These are phyloP conservation scores for Apiotrichum porosum DNA, from an alignment of 1,284 basidiomycete species.

Conservation along the genomic window DNA sequence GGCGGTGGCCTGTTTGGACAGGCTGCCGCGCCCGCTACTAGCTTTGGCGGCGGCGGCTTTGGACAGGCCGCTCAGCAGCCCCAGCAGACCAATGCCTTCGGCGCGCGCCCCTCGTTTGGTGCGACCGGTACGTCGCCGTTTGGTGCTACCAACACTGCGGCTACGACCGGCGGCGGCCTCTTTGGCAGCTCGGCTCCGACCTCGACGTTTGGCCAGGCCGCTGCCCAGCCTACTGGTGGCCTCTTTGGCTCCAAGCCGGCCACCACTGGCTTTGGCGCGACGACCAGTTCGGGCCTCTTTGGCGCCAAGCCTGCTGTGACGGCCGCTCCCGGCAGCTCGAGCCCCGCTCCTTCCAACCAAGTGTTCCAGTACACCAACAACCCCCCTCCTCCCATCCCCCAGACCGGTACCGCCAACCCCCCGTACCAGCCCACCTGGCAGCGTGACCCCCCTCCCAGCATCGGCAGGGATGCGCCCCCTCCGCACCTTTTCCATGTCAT, in stretches of 20 bases:
- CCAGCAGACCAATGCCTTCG: conserved; percentile 27
- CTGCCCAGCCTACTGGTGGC: conserved; percentile 31
- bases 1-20: conserved; percentile 49
- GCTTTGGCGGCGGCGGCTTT: conserved; percentile 22
- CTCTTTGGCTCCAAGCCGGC: conserved; percentile 40
- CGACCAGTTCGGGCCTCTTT: conserved; percentile 10
- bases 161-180: conserved; percentile 25
- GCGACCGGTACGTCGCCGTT: conserved; percentile 43
- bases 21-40: conserved; percentile 21
- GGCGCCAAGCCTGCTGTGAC: conserved; percentile 15
- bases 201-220: conserved; percentile 22
- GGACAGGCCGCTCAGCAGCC: conserved; percentile 6
- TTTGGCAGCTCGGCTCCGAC: conserved; percentile 19
- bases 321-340: not conserved
- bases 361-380: conserved; percentile 27
- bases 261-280: conserved; percentile 22
- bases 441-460: conserved; percentile 28
- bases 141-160: conserved; percentile 25
- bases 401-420: conserved; percentile 36
- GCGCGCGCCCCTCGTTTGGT: conserved; percentile 37
- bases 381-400: conserved; percentile 28
- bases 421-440: conserved; percentile 44
- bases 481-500: conserved; percentile 43
- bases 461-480: conserved; percentile 6
- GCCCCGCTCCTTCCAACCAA: conserved; percentile 13